phyloP scores from a whole-genome alignment of 2,329 filamentous ascomycete genomes.

The Verticillium dahliae region DNA sequence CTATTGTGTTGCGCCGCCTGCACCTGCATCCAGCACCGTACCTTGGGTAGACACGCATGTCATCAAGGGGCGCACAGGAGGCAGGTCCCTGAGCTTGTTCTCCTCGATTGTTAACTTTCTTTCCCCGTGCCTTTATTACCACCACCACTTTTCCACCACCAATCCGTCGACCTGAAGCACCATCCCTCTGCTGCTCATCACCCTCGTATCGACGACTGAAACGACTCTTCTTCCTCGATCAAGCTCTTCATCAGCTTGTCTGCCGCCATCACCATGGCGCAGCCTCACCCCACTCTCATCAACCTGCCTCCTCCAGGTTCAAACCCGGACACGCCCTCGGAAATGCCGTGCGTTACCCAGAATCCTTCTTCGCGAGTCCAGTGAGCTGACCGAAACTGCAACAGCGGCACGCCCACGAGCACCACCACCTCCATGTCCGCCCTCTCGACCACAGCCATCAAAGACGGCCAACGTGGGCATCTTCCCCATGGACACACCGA shows the following conservation, averaged over 20 bases:
- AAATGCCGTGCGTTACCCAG: slow-evolving; percentile 67
- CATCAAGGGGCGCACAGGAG: background rate
- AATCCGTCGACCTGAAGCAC: background rate
- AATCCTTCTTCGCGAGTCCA: background rate
- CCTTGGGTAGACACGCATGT: background rate
- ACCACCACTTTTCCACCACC: background rate
- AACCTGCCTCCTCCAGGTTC: slow-evolving; percentile 78
- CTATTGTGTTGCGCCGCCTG: background rate
- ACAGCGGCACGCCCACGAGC: slow-evolving; percentile 85
- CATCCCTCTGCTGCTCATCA: background rate
- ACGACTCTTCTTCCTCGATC: background rate
- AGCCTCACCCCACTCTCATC: slow-evolving; percentile 61
- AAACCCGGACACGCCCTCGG: slow-evolving; percentile 78
- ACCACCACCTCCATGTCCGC: slow-evolving; percentile 87
- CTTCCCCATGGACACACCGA: slow-evolving; percentile 52
- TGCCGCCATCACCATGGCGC: slow-evolving; percentile 25
- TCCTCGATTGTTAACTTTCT: background rate
- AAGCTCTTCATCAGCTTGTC: background rate
- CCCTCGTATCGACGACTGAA: background rate
- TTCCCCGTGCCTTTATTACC: background rate
- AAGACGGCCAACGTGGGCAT: slow-evolving; percentile 87
- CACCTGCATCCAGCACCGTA: background rate
- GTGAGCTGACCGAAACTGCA: slow-evolving; percentile 11
- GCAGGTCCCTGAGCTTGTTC: background rate
- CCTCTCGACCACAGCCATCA: slow-evolving; percentile 89